Base-by-base conservation (phyloP, 208 protist genomes). In the Leishmania lainsoni region DNA sequence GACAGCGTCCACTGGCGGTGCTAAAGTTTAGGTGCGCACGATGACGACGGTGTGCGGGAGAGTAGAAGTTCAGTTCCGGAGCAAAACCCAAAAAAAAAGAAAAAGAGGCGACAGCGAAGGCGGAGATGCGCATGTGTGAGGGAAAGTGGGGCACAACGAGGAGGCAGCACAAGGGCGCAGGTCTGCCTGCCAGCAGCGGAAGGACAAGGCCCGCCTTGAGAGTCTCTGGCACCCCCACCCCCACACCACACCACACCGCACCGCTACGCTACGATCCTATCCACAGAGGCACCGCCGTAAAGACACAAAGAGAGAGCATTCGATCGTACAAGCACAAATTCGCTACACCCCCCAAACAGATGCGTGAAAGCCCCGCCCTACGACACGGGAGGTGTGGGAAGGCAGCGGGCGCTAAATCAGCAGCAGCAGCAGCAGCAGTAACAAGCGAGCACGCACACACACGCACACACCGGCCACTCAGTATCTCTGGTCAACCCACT, bases 61-160 rank as follows among this genome's bases (percentile, higher is more conserved):
- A 5, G 4, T n/a, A 14, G 8, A 39, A 39, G 65, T 71, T 29
- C 65, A 49, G 39, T 48, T 1, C 5, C 35, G 61, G 26, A 68
- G 69, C 2, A 84, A 68, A 78, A 20, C 35, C 26, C 42, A 39
- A 56, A 49, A 29, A n/a, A 48, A 6, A 42, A 70, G 48, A 49
- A 49, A 71, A 22, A 69, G 71, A 78, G 48, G 52, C 35, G 45
- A 66, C 59, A 66, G 59, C n/a, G 59, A 66, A 35, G 59, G 59
- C 59, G 59, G 54, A 14, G 54, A 14, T 59, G 56, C 26, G 56
- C 26, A n/a, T n/a, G 59, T 65, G n/a, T 17, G n/a, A 22, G 12
- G 22, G 8, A 6, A 66, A 14, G n/a, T 20, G 59, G 59, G n/a
- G 6, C 59, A 39, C 59, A 26, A 10, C 59, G 20, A n/a, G 56